phyloP scores from a whole-genome alignment of 139 green algal species.

The Chlamydomonas eustigma region DNA sequence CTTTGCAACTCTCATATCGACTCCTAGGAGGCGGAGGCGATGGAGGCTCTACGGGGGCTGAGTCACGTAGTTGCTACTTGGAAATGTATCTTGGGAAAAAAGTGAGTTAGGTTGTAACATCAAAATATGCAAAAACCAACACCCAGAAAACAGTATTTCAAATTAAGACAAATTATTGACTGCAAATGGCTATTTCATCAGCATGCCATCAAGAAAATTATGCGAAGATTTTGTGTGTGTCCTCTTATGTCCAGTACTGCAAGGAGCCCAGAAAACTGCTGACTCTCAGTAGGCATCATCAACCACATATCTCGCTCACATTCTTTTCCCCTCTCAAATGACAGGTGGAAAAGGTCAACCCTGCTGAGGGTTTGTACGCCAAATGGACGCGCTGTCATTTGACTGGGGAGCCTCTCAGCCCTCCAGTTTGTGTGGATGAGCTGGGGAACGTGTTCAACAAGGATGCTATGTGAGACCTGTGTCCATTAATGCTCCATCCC shows the following conservation, averaged over 20 bases:
- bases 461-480: conserved; percentile 27
- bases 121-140: no score
- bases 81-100: conserved; percentile 87
- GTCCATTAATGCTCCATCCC: not conserved
- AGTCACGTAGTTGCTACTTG: conserved; percentile 78
- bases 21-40: conserved; percentile 76
- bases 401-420: conserved; percentile 57
- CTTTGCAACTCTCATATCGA: conserved; percentile 29
- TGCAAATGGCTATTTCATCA: no score
- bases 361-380: conserved; percentile 61
- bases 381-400: conserved; percentile 74
- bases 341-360: conserved; percentile 68
- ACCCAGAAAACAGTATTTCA: no score
- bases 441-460: conserved; percentile 72
- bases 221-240: no score
- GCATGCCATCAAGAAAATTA: no score
- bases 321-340: no score
- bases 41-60: conserved; percentile 84
- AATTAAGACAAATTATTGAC: no score
- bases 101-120: conserved; percentile 22
- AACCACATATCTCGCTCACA: no score
- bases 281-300: no score
- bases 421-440: conserved; percentile 73
- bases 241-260: no score
- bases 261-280: no score